A percentile compares a stretch with the other conserved stretches of the same genome.
phyloP scores from a whole-genome alignment of 2,329 filamentous ascomycete genomes.

The Alternaria sp. region DNA sequence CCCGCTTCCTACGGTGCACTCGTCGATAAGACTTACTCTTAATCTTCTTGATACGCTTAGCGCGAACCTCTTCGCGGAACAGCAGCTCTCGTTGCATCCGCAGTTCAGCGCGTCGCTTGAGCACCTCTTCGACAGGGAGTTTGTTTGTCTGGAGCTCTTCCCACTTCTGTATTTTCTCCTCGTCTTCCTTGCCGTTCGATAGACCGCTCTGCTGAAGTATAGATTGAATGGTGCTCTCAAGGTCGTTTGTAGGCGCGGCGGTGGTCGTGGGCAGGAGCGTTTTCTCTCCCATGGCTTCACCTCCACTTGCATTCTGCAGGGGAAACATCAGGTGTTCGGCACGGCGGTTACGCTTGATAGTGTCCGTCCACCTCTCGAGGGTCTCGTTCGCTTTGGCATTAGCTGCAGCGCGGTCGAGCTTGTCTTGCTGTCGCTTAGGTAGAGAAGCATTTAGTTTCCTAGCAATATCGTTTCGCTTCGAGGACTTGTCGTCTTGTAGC shows the following conservation, averaged over 20 bases:
- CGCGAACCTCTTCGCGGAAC: slow-evolving; percentile 85
- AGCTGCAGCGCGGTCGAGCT: slow-evolving; percentile 80
- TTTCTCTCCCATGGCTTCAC: slow-evolving; percentile 67
- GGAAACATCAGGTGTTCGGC: slow-evolving; percentile 93
- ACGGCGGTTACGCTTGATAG: slow-evolving; percentile 90
- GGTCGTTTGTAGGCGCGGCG: slow-evolving; percentile 74
- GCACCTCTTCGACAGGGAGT: slow-evolving; percentile 75
- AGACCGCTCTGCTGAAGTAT: slow-evolving; percentile 92
- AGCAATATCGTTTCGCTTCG: slow-evolving; percentile 63
- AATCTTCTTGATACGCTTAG: slow-evolving; percentile 97
- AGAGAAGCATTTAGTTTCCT: slow-evolving; percentile 84
- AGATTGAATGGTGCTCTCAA: slow-evolving; percentile 84
- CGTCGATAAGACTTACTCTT: slow-evolving; percentile 96
- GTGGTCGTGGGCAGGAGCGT: slow-evolving; percentile 66
- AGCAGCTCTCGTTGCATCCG: slow-evolving; percentile 83
- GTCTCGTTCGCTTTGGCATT: slow-evolving; percentile 93
- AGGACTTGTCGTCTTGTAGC: slow-evolving; percentile 70
- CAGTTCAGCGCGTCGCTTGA: slow-evolving; percentile 75
- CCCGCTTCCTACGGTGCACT: slow-evolving; percentile 82
- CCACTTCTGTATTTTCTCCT: slow-evolving; percentile 72
- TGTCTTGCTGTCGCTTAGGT: slow-evolving; percentile 84
- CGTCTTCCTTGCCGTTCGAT: slow-evolving; percentile 65
- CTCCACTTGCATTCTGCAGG: slow-evolving; percentile 74
- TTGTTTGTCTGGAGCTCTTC: slow-evolving; percentile 76
- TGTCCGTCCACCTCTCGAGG: slow-evolving; percentile 89